Evolutionary conservation across 1,284 basidiomycete species (phyloP).

Genomic region (Ceratobasidium sp.): DNA sequence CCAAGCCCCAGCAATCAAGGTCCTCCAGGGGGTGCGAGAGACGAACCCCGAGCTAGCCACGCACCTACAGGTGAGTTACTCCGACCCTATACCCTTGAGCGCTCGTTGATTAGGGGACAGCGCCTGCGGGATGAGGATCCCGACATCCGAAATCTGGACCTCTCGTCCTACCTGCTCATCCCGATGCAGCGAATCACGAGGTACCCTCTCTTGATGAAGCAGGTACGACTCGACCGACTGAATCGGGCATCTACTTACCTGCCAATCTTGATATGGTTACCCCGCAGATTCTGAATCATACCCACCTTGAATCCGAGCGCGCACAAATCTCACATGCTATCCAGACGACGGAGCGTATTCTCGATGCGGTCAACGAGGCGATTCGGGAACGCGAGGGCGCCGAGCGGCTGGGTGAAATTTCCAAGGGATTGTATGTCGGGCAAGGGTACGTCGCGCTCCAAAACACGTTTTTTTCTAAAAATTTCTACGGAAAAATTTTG

Average conservation of each 20-base stretch:
- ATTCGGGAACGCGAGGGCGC: slow-evolving; percentile 84
- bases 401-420: slow-evolving; percentile 74
- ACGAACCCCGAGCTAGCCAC: slow-evolving; percentile 68
- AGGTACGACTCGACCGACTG: slow-evolving; percentile 53
- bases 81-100: slow-evolving; percentile 6
- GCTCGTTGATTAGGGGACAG: no score
- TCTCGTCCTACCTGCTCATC: slow-evolving; percentile 88
- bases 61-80: slow-evolving; percentile 66
- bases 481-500: not conserved
- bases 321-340: slow-evolving; percentile 63
- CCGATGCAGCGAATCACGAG: slow-evolving; percentile 97
- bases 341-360: slow-evolving; percentile 70
- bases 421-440: slow-evolving; percentile 83
- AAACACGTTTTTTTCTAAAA: not conserved
- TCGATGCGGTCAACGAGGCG: slow-evolving; percentile 85
- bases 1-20: slow-evolving; percentile 79
- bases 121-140: slow-evolving; percentile 74
- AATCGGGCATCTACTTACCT: not conserved
- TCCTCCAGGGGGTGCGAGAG: slow-evolving; percentile 76
- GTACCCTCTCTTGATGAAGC: slow-evolving; percentile 87
- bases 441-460: slow-evolving; percentile 64
- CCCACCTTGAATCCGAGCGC: slow-evolving; percentile 67
- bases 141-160: slow-evolving; percentile 78
- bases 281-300: slow-evolving; percentile 79
- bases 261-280: not conserved